A percentile compares a stretch with the other conserved stretches of the same genome.
These are phyloP conservation scores for Pleurotus pulmonarius DNA, from an alignment of 768 basidiomycete genomes.

Conservation along the genomic window DNA sequence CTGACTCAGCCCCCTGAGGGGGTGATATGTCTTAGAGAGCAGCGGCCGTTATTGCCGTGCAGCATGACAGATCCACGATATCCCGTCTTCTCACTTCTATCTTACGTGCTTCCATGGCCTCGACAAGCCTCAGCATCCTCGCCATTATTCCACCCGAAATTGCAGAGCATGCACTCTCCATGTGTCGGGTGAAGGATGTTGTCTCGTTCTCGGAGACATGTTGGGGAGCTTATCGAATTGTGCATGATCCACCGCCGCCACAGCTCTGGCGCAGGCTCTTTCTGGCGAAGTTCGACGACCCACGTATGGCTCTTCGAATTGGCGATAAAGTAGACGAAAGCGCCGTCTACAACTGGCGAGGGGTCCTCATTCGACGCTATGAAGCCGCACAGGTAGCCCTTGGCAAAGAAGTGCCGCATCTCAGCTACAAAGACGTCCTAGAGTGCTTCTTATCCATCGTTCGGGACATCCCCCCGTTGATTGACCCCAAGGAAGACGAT, in stretches of 20 bases:
- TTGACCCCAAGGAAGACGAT: slow-evolving; percentile 14
- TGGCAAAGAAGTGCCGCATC: slow-evolving; percentile 12
- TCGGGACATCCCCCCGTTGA: slow-evolving; percentile 28
- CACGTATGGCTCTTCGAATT: slow-evolving; percentile 30
- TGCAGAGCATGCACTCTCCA: slow-evolving; percentile 50
- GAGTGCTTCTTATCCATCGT: slow-evolving; percentile 37
- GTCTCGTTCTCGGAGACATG: slow-evolving; percentile 58
- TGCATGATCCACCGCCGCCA: slow-evolving; percentile 48
- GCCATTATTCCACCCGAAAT: slow-evolving; percentile 53
- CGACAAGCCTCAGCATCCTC: slow-evolving; percentile 17
- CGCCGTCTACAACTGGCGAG: slow-evolving; percentile 24
- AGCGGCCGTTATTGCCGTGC: no score
- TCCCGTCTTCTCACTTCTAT: slow-evolving; percentile 1
- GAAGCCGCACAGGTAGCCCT: slow-evolving; percentile 30
- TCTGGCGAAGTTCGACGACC: slow-evolving; percentile 63
- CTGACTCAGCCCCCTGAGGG: no score
- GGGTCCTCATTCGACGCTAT: slow-evolving; percentile 36
- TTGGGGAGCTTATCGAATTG: slow-evolving; percentile 39
- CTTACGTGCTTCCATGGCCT: slow-evolving; percentile 8
- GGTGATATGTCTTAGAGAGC: no score
- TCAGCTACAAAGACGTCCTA: slow-evolving; percentile 30
- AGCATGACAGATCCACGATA: no score
- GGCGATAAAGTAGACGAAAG: neutral
- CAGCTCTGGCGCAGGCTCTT: slow-evolving; percentile 71
- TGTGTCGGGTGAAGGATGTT: slow-evolving; percentile 56